Conservation (phyloP, 805 yeast species). For the Hemisphaericaspora nanyangensis region DNA sequence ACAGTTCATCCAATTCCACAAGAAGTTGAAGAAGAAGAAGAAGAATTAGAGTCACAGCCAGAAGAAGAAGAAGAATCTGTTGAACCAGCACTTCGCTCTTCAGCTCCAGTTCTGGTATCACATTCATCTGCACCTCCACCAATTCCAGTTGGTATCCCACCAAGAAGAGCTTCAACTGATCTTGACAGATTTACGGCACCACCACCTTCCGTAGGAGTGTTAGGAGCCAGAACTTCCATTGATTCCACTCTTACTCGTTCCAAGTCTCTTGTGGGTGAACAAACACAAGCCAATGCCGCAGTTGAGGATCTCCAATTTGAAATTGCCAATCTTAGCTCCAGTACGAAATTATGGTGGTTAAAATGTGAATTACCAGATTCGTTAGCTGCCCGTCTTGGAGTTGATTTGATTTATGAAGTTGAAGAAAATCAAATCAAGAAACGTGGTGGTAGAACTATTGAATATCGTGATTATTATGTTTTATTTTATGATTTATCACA, state of each 20-base stretch:
- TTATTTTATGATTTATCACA: conserved; percentile 72
- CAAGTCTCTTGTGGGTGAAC: conserved; percentile 12
- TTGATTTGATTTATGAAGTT: conserved; percentile 58
- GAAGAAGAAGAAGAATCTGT: too few relatives aligned
- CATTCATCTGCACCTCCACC: conserved; percentile 10
- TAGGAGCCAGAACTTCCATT: conserved; percentile 11
- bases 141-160: conserved; percentile 5
- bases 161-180: conserved; percentile 14
- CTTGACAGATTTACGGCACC: background rate
- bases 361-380: conserved; percentile 54
- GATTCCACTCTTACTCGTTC: conserved; percentile 13
- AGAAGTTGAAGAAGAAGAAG: conserved; percentile 5
- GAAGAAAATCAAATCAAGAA: conserved; percentile 55
- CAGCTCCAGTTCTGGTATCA: background rate
- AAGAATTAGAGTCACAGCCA: conserved; percentile 11
- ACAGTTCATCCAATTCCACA: conserved; percentile 18
- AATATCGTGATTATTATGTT: conserved; percentile 64
- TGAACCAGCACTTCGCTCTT: conserved; percentile 4
- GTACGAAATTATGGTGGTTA: conserved; percentile 69
- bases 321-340: conserved; percentile 21
- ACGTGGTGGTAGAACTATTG: conserved; percentile 49
- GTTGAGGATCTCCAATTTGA: conserved; percentile 26
- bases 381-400: conserved; percentile 37
- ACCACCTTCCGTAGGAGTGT: too few relatives aligned
- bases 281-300: conserved; percentile 26